Evolutionary conservation across 495 filamentous ascomycete genomes (phyloP).

Genomic region (Penicillium taxi): DNA sequence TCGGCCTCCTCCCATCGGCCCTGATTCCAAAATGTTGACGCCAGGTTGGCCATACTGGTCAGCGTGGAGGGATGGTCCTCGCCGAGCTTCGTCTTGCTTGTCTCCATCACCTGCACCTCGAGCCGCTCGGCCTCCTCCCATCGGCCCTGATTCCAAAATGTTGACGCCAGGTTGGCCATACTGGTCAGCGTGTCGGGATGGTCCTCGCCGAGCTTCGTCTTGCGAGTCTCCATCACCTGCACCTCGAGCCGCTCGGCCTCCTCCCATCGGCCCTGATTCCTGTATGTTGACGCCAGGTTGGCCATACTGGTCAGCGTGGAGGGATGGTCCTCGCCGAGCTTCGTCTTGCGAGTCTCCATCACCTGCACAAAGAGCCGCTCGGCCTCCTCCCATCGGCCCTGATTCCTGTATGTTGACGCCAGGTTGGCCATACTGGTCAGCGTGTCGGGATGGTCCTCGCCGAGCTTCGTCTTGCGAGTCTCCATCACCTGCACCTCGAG

Average conservation of each 20-base stretch:
- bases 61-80: constrained; percentile 1
- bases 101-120: constrained; percentile 1
- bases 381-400: constrained; percentile 20
- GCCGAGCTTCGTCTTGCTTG: background rate
- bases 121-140: background rate
- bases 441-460: constrained; percentile 31
- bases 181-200: constrained; percentile 10
- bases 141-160: constrained; percentile 1
- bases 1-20: constrained; percentile 1
- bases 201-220: constrained; percentile 5
- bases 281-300: constrained; percentile 4
- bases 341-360: constrained; percentile 8
- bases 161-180: constrained; percentile 4
- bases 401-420: constrained; percentile 12
- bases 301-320: constrained; percentile 8
- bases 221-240: constrained; percentile 2
- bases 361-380: constrained; percentile 14
- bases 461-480: constrained; percentile 15
- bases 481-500: constrained; percentile 15
- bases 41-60: background rate
- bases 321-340: constrained; percentile 28
- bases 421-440: constrained; percentile 17
- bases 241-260: constrained; percentile 1
- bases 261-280: constrained; percentile 1
- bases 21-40: constrained; percentile 1